Percentiles rank a stretch among this genome's conserved stretches.
Conservation (phyloP, 2,329 filamentous ascomycete species). For the Nothophaeocryptopus gaeumannii region DNA sequence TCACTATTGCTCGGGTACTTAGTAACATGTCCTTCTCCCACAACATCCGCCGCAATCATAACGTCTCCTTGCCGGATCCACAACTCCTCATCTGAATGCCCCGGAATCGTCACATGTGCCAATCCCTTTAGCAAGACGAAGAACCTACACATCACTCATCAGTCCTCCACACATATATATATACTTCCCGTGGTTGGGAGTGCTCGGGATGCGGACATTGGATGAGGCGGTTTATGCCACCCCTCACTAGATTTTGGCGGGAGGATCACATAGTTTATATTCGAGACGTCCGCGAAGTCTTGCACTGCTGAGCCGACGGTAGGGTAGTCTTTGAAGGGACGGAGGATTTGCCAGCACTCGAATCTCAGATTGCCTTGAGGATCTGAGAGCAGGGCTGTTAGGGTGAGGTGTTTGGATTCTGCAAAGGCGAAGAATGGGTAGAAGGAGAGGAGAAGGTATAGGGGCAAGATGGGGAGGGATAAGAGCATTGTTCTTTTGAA, state of each 20-base stretch:
- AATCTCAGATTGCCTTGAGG: slow-evolving; percentile 1
- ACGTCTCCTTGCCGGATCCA: slow-evolving; percentile 40
- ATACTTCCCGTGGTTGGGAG: no score
- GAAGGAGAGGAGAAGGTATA: no score
- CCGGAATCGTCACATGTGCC: slow-evolving; percentile 44
- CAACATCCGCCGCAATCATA: slow-evolving; percentile 29
- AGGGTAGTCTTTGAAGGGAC: slow-evolving; percentile 7
- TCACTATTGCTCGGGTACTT: slow-evolving; percentile 28
- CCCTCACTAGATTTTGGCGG: slow-evolving; percentile 42
- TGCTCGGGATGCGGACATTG: background rate
- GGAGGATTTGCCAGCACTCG: slow-evolving; percentile 9
- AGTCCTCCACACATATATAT: no score
- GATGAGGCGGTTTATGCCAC: slow-evolving; percentile 42
- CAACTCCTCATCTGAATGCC: slow-evolving; percentile 35
- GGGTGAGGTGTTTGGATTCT: background rate
- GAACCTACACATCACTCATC: no score
- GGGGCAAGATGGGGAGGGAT: no score
- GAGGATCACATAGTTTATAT: slow-evolving; percentile 39
- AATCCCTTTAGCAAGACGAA: slow-evolving; percentile 41
- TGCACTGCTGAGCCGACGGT: slow-evolving; percentile 8
- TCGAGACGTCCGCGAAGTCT: slow-evolving; percentile 21
- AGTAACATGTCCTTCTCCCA: slow-evolving; percentile 29
- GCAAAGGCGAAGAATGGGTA: no score
- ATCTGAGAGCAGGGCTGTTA: slow-evolving; percentile 10
- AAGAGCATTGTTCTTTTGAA: no score